Percentiles rank a stretch among this genome's conserved stretches.
Conservation (phyloP, 257 asterid species). For the Primulina tabacum region DNA sequence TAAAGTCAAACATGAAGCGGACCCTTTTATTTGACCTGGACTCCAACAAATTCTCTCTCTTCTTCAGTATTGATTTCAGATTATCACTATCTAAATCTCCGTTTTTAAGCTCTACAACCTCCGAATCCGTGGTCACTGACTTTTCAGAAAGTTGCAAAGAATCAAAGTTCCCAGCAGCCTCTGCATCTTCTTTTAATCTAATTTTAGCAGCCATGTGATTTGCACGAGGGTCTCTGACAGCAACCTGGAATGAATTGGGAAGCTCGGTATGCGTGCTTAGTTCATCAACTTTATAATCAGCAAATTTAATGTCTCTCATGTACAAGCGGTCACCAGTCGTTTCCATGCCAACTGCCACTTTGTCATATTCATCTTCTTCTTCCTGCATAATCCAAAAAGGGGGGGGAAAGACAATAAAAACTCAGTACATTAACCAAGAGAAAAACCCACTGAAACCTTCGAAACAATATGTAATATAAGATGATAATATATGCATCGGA, state of each 20-base stretch:
- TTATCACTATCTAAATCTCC: slow-evolving; percentile 26
- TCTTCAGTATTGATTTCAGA: slow-evolving; percentile 66
- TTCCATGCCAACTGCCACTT: slow-evolving; percentile 62
- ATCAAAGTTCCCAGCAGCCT: slow-evolving; percentile 52
- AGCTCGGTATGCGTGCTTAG: slow-evolving; percentile 39
- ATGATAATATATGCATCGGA: neutral
- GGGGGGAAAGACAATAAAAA: no score
- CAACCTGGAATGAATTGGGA: slow-evolving; percentile 43
- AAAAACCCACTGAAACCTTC: neutral
- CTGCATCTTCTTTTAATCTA: slow-evolving; percentile 79
- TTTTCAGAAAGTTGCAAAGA: slow-evolving; percentile 39
- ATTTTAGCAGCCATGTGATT: slow-evolving; percentile 69
- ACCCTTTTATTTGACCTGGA: slow-evolving; percentile 64
- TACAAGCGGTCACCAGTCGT: slow-evolving; percentile 48
- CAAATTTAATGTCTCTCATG: slow-evolving; percentile 40
- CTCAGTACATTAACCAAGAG: slow-evolving; percentile 5
- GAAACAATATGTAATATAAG: neutral
- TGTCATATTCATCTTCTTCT: slow-evolving; percentile 86
- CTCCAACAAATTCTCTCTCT: slow-evolving; percentile 35
- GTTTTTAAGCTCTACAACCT: slow-evolving; percentile 18
- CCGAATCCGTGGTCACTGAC: slow-evolving; percentile 19
- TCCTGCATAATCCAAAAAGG: slow-evolving; percentile 46
- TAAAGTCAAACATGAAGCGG: slow-evolving; percentile 42
- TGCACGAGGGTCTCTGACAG: slow-evolving; percentile 72
- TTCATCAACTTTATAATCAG: slow-evolving; percentile 43